These are phyloP conservation scores for Melaleuca alternifolia DNA, from an alignment of 345 rosid genomes.

Conservation along the genomic window DNA sequence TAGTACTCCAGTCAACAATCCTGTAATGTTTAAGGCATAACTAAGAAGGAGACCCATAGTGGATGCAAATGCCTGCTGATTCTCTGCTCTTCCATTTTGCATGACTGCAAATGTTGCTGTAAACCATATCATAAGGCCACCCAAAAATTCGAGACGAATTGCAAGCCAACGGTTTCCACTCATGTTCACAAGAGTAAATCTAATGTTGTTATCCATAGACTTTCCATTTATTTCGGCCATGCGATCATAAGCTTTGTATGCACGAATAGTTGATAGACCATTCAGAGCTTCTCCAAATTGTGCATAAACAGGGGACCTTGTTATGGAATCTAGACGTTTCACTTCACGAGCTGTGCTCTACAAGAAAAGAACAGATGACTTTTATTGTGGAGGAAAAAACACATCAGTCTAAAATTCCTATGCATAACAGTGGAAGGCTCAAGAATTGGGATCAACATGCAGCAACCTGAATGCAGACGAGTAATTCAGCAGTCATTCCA, in stretches of 20 bases:
- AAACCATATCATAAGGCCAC: constrained; percentile 98
- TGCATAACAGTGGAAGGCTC: background rate
- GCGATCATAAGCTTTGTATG: constrained; percentile 90
- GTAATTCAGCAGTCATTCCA: background rate
- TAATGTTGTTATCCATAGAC: constrained; percentile 87
- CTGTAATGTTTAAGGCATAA: constrained; percentile 84
- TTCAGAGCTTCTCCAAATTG: constrained; percentile 98
- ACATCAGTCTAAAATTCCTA: background rate
- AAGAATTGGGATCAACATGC: background rate
- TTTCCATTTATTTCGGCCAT: constrained; percentile 93
- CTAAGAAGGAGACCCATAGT: constrained; percentile 98
- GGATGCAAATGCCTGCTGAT: constrained; percentile 88
- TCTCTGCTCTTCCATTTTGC: constrained; percentile 86
- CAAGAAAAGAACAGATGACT: background rate
- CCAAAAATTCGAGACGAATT: constrained; percentile 82
- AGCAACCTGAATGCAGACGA: background rate
- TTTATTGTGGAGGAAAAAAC: background rate
- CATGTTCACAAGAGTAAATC: constrained; percentile 87
- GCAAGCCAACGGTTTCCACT: constrained; percentile 97
- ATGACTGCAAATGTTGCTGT: constrained; percentile 97
- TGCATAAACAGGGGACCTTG: constrained; percentile 98
- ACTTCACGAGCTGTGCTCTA: constrained; percentile 98
- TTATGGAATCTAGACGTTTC: constrained; percentile 84
- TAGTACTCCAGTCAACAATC: constrained; percentile 73
- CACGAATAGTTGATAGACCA: constrained; percentile 87